Base-by-base conservation (phyloP, 2,329 filamentous ascomycete species). In the Ascochyta koolunga region DNA sequence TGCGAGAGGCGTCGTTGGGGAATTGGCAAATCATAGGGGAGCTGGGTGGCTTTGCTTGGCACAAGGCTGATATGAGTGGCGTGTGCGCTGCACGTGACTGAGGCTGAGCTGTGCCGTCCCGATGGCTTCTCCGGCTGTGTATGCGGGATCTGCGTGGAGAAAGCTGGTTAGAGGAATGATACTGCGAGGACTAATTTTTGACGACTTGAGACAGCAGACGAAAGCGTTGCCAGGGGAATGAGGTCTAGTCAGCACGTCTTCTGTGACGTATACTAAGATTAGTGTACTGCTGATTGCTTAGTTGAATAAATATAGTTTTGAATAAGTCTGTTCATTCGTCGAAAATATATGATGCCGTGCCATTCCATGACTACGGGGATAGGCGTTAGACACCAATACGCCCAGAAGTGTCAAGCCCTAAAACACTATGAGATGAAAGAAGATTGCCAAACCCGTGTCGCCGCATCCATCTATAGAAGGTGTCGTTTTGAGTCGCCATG, bases 401-500 rank as follows among this genome's bases (percentile, higher is more conserved):
- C 51, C 45, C 16, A n/a, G 4, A 54, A 42, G 15, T 24, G 40
- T 11, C 40, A 50, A 31, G 18, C 51, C 44, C 29, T 41, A 50
- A 5, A 40, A 31, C 35, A n/a, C 35, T 44, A 37, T 19, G 37
- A 29, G 19, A 40, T 44, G 21, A 41, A 50, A 38, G 29, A 46
- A 42, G 31, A 49, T 42, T 31, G 45, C 51, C 41, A 46, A 40
- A 50, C 40, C 45, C 5, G 4, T 31, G n/a, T 40, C 39, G 31
- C 51, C 36, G 40, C 45, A 41, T 41, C 40, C 31, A 54, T 54
- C 45, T 50, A 56, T 56, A 47, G 31, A 50, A 44, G 7, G 32
- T 32, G 47, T 51, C 53, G 47, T 56, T 29, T 50, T 50, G 35
- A 33, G 32, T 46, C 40, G 46, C 51, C 45, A 42, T 50, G 37